Evolutionary conservation across 371 early-diverging fungal genomes (phyloP).

Genomic region (Batkoa obscura): DNA sequence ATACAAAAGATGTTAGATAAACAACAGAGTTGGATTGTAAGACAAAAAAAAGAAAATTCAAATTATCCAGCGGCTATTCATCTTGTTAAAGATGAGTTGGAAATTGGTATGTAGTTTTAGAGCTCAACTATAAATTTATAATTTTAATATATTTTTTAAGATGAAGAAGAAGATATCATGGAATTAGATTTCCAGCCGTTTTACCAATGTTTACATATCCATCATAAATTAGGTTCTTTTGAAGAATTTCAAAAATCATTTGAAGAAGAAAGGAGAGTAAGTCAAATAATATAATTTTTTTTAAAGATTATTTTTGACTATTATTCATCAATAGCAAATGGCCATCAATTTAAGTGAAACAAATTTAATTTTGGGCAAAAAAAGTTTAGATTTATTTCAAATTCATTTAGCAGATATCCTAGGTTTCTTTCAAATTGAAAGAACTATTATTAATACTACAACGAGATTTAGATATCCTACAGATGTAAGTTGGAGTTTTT

Average conservation of each 20-base stretch:
- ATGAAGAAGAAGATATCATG: too few species aligned
- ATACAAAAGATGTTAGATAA: too few species aligned
- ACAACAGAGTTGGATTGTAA: too few species aligned
- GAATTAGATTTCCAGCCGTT: conserved; percentile 88
- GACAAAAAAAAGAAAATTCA: too few species aligned
- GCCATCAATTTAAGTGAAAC: conserved; percentile 1
- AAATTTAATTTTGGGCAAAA: not conserved
- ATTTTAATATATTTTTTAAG: too few species aligned
- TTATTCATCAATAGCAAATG: not conserved
- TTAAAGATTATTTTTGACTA: not conserved
- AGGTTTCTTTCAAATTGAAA: conserved; percentile 4
- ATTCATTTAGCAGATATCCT: not conserved
- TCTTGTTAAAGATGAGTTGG: too few species aligned
- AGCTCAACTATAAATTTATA: too few species aligned
- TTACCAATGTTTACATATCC: conserved; percentile 88
- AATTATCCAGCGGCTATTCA: too few species aligned
- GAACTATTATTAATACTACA: not conserved
- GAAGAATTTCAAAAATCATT: not conserved
- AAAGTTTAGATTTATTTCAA: not conserved
- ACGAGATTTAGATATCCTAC: not conserved
- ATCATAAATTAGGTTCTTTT: conserved; percentile 49
- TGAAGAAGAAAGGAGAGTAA: not conserved
- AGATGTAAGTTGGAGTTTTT: conserved; percentile 2
- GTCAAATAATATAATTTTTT: not conserved
- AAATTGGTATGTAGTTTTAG: too few species aligned